Conservation (phyloP, 2,329 filamentous ascomycete genomes). For the Metarhizium brunneum region DNA sequence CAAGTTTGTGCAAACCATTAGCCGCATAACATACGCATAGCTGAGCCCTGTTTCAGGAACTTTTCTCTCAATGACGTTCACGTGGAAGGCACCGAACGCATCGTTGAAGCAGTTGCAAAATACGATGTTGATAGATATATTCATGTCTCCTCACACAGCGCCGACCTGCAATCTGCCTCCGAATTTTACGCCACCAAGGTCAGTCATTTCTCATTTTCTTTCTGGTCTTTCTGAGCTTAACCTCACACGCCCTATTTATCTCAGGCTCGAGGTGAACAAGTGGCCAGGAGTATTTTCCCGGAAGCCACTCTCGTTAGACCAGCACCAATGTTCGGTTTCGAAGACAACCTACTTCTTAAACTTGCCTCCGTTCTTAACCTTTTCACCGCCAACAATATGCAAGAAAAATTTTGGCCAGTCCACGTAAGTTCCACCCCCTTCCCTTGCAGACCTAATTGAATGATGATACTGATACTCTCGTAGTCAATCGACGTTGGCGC, state of each 20-base stretch:
- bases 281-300: conserved; percentile 82
- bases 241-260: background rate
- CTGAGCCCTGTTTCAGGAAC: conserved; percentile 54
- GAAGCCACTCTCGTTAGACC: conserved; percentile 96
- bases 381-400: conserved; percentile 87
- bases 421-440: conserved; percentile 49
- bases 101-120: conserved; percentile 89
- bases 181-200: conserved; percentile 91
- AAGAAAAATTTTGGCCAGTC: conserved; percentile 83
- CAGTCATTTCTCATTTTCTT: conserved; percentile 29
- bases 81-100: conserved; percentile 84
- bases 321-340: conserved; percentile 87
- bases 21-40: background rate
- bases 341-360: conserved; percentile 83
- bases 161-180: conserved; percentile 66
- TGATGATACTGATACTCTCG: background rate
- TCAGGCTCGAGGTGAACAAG: conserved; percentile 68
- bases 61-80: conserved; percentile 90
- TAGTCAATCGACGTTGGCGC: conserved; percentile 82
- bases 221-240: background rate
- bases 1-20: conserved; percentile 50
- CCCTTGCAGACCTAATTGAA: no score
- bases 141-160: conserved; percentile 93
- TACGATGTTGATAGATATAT: conserved; percentile 97
- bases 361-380: conserved; percentile 74